Conservation (phyloP, 164 flowering plant species). For the Litsea cubeba region DNA sequence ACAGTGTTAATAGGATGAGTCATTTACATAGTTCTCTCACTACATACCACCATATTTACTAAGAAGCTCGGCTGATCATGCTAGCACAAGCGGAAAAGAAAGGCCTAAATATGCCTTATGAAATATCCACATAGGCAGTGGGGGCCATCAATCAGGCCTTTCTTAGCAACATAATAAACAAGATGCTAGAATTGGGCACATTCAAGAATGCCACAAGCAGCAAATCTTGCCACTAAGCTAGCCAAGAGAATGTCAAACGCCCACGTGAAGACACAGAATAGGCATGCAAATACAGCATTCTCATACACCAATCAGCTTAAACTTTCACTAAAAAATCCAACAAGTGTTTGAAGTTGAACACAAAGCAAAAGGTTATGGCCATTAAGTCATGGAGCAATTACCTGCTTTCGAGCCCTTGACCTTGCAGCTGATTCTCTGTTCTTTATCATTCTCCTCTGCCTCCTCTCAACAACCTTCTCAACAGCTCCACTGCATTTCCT, state of each 20-base stretch:
- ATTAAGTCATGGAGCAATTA: constrained; percentile 12
- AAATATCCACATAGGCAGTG: no score
- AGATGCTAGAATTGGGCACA: background rate
- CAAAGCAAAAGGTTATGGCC: background rate
- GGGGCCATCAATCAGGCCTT: background rate
- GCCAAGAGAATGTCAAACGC: background rate
- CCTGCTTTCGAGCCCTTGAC: constrained; percentile 97
- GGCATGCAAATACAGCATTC: no score
- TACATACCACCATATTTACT: background rate
- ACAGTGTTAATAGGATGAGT: background rate
- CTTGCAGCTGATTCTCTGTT: constrained; percentile 98
- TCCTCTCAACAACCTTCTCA: constrained; percentile 87
- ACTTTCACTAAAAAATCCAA: background rate
- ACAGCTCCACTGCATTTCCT: constrained; percentile 49
- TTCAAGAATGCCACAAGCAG: background rate
- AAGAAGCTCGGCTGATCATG: background rate
- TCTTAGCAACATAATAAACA: background rate
- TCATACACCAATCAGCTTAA: background rate
- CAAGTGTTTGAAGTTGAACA: background rate
- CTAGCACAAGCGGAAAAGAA: background rate
- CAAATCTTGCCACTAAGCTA: background rate
- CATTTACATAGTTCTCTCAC: background rate
- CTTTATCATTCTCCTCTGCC: constrained; percentile 91
- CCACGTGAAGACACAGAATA: no score
- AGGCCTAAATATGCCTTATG: no score